phyloP scores from a whole-genome alignment of 2,329 filamentous ascomycete genomes.

The Pleomassaria siparia region DNA sequence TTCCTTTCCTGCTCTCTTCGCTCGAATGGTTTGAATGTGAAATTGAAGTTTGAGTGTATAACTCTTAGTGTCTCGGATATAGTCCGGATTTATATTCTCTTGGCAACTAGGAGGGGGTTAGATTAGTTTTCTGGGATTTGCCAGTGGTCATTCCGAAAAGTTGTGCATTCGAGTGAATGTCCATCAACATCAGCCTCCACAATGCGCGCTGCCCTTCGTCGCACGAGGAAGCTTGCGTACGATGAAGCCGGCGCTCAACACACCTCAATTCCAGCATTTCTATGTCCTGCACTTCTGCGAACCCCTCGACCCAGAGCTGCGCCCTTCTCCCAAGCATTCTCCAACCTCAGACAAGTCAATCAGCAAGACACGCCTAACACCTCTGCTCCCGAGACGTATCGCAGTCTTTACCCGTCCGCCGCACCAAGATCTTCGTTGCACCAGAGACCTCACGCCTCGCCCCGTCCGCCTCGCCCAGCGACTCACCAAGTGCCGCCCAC shows the following conservation, averaged over 20 bases:
- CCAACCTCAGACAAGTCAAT: conserved; percentile 20
- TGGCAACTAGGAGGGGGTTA: no score
- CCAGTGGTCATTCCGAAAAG: background rate
- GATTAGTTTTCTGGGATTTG: background rate
- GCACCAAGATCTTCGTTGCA: background rate
- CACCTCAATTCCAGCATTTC: conserved; percentile 33
- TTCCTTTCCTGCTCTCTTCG: no score
- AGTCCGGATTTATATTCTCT: no score
- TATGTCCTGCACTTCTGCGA: conserved; percentile 38
- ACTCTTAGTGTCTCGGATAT: no score
- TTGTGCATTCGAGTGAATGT: background rate
- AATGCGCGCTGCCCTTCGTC: conserved; percentile 37
- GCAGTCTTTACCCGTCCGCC: conserved; percentile 5
- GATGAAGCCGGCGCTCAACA: conserved; percentile 20
- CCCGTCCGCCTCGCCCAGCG: no score
- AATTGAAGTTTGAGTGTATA: no score
- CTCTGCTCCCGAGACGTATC: background rate
- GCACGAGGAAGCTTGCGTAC: conserved; percentile 28
- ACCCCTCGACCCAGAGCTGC: conserved; percentile 7
- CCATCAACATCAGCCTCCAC: conserved; percentile 8
- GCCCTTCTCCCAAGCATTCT: conserved; percentile 21
- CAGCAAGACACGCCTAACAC: conserved; percentile 18
- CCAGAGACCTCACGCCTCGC: no score
- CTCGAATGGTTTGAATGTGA: no score
- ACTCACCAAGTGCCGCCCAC: no score